Base-by-base conservation (phyloP, 192 early-diverging fungal genomes). In the Chytriomyces sp. region DNA sequence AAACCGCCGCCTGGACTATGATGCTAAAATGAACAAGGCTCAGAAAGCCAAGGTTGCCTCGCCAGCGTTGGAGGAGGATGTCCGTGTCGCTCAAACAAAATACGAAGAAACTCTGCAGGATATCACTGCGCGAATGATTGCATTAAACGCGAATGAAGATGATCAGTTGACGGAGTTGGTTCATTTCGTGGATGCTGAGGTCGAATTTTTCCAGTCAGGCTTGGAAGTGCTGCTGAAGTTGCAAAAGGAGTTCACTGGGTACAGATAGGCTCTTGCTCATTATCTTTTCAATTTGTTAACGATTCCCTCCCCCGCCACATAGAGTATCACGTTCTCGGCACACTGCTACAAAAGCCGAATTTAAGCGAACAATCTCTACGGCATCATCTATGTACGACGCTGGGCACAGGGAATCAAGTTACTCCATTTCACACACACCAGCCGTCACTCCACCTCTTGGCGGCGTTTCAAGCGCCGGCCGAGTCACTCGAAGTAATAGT, bases 31-130 rank as follows among this genome's bases (percentile, higher is more conserved):
- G 28, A 89, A 89, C 83, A 94, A 93, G 80, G 88, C 93, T n/a
- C 92, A 95, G 75, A 96, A 94, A 76, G 86, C 89, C 61, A 95
- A 95, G 82, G 97, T 96, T 84, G 95, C 96, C 71, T 93, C 91
- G 50, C 90, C 93, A n/a, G 90, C 93, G 18, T 88, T 94, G 67
- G 96, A 96, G 74, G 94, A 99, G 65, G 96, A 99, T 65, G 87
- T 92, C 78, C 89, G 93, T 45, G 90, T 93, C 0, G 91, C 96
- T 9, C 95, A 96, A 81, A 82, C 89, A 23, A 97, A 96, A 80
- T 99, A 98, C 75, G 96, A 99, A 67, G 97, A 98, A 77, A 93
- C 93, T 9, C 45, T 77, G 50, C 66, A 66, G 59, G 92, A 94
- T 60, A 77, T 95, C 48, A 86, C 90, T 11, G 82, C 87, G 5